Percentiles rank a stretch among this genome's conserved stretches.
Evolutionary conservation across 2,329 filamentous ascomycete species (phyloP).

Genomic region (Rhytidhysteron rufulum): DNA sequence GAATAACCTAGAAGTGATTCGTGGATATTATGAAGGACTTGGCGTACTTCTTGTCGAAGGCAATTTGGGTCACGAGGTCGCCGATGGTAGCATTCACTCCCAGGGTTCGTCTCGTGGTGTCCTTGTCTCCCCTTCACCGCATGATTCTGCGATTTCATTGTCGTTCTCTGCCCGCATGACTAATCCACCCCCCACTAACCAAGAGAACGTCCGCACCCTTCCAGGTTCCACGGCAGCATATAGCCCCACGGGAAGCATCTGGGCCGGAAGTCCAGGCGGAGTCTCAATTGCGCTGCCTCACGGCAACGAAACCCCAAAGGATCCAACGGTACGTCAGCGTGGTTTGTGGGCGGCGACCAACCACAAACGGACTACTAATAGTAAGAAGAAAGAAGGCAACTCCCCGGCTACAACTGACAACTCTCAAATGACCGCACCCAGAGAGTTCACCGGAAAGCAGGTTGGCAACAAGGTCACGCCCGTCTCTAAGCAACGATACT

Average conservation of each 20-base stretch:
- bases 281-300: conserved; percentile 8
- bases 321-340: conserved; percentile 12
- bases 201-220: conserved; percentile 23
- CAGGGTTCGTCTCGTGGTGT: conserved; percentile 22
- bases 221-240: background rate
- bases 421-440: conserved; percentile 10
- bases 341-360: background rate
- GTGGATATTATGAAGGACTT: conserved; percentile 31
- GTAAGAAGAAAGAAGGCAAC: conserved; percentile 10
- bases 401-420: conserved; percentile 8
- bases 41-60: conserved; percentile 24
- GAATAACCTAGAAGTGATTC: conserved; percentile 26
- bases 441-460: conserved; percentile 24
- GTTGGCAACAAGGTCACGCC: conserved; percentile 18
- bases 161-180: conserved; percentile 12
- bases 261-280: conserved; percentile 4
- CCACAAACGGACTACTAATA: conserved; percentile 12
- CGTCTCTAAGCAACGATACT: conserved; percentile 21
- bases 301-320: conserved; percentile 10
- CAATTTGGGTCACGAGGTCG: conserved; percentile 5
- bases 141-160: conserved; percentile 27
- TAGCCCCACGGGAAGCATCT: conserved; percentile 2
- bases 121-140: conserved; percentile 18
- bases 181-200: conserved; percentile 9
- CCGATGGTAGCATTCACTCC: conserved; percentile 10